Conservation (phyloP, 2,329 filamentous ascomycete species). For the Alternaria ethzedia region DNA sequence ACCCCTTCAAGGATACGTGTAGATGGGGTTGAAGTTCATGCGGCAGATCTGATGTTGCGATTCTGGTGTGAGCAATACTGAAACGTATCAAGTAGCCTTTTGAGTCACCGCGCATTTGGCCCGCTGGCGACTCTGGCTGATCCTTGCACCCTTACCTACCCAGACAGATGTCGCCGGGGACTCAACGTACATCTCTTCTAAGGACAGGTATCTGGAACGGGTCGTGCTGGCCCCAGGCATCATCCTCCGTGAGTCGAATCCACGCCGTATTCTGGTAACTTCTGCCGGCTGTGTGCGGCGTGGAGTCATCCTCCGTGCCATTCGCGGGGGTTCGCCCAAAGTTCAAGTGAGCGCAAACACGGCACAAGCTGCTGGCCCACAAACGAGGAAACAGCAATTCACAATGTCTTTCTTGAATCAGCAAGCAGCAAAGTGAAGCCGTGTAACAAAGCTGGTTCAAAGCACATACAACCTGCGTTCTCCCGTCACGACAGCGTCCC, state of each 20-base stretch:
- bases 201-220: neutral
- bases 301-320: constrained; percentile 1
- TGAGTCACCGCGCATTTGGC: neutral
- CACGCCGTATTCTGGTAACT: constrained; percentile 1
- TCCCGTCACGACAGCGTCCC: neutral
- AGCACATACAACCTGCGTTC: constrained; percentile 6
- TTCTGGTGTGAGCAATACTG: neutral
- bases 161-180: neutral
- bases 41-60: neutral
- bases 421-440: neutral
- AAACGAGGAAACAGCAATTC: constrained; percentile 7
- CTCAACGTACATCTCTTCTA: neutral
- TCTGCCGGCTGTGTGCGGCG: constrained; percentile 5
- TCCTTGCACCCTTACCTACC: neutral
- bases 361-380: neutral
- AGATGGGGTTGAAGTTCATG: neutral
- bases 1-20: neutral
- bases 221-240: neutral
- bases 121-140: neutral
- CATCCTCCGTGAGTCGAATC: neutral
- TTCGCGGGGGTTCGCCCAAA: neutral
- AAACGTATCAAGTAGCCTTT: neutral
- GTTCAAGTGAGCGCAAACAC: neutral
- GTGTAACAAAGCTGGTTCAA: neutral
- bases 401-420: neutral